Conservation (phyloP, 805 yeast species). For the Sugiyamaella marilandica region DNA sequence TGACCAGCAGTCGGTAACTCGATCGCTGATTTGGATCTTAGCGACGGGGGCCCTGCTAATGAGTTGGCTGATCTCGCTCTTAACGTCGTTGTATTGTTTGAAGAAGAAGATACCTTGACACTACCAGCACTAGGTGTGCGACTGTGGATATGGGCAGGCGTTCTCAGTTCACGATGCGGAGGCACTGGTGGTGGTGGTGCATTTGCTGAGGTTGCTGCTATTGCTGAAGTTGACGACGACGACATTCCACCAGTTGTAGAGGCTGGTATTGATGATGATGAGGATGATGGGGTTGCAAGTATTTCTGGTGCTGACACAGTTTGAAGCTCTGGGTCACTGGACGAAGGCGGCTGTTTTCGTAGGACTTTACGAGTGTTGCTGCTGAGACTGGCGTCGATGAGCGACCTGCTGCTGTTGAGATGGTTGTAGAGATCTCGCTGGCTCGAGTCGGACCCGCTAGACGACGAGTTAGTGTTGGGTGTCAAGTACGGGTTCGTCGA, state of each 20-base stretch:
- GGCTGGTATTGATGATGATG: background rate
- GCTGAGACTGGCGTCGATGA: background rate
- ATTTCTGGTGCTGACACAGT: background rate
- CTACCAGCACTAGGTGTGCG: background rate
- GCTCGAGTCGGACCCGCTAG: constrained; percentile 1
- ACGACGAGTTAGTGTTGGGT: constrained; percentile 10
- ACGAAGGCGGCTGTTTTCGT: constrained; percentile 6
- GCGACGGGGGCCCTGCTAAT: background rate
- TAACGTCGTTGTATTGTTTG: background rate
- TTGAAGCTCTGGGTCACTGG: constrained; percentile 1
- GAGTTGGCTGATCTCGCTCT: background rate
- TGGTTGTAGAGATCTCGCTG: background rate
- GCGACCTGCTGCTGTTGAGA: background rate
- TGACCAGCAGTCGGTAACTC: constrained; percentile 8
- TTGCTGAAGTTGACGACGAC: constrained; percentile 6
- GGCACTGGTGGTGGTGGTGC: constrained; percentile 10
- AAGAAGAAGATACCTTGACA: background rate
- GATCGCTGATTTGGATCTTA: constrained; percentile 7
- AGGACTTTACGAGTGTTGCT: background rate
- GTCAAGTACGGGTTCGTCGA: constrained; percentile 25
- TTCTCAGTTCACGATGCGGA: constrained; percentile 1
- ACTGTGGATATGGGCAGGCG: background rate
- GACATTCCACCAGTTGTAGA: constrained; percentile 3
- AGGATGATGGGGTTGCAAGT: too few species aligned
- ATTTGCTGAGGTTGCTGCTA: constrained; percentile 2